Base-by-base conservation (phyloP, 345 rosid genomes). In the Boechera retrofracta region DNA sequence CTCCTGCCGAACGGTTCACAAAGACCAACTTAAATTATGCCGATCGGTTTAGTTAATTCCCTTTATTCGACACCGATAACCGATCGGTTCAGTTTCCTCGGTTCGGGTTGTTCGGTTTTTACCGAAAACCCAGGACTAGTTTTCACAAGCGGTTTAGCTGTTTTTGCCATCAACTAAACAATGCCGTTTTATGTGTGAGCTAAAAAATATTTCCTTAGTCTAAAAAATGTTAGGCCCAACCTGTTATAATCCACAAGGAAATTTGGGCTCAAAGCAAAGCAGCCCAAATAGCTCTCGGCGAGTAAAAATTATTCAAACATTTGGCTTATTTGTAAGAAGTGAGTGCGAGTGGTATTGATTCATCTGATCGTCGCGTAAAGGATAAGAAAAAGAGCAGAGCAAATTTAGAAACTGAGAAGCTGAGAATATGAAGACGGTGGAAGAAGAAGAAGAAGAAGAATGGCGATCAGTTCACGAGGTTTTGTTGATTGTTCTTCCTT, bases 381-480 rank as follows among this genome's bases (percentile, higher is more conserved):
- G 72, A 77, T 77, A 71, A 77, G 75, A 42, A 41, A 36, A 3
- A 55, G 1, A 54, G 13, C 4, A 3, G n/a, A 60, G 49, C 18
- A 45, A 15, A 10, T 24, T 21, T 13, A 48, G 33, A 39, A 60
- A 5, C 21, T 10, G 35, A 21, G 21, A 21, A 55, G 3, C 29
- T 39, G 72, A 60, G 6, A 53, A 69, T 38, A 60, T 64, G 72
- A 55, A 52, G 62, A 15, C 15, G 0, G 52, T 36, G 47, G 66
- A 66, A 51, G 53, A 12, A 5, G 73, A 64, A 60, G 60, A 16
- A 16, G 16, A 81, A 67, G 79, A 82, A 53, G 77, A 74, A 79
- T 38, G 76, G 67, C 3, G 35, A 79, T 74, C 84, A 39, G 89
- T 90, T 31, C 85, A 84, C 69, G 89, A 89, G 47, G 88, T 92